Evolutionary conservation across 139 green algal species (phyloP).

Genomic region (Chlamydomonas sphaeroides): DNA sequence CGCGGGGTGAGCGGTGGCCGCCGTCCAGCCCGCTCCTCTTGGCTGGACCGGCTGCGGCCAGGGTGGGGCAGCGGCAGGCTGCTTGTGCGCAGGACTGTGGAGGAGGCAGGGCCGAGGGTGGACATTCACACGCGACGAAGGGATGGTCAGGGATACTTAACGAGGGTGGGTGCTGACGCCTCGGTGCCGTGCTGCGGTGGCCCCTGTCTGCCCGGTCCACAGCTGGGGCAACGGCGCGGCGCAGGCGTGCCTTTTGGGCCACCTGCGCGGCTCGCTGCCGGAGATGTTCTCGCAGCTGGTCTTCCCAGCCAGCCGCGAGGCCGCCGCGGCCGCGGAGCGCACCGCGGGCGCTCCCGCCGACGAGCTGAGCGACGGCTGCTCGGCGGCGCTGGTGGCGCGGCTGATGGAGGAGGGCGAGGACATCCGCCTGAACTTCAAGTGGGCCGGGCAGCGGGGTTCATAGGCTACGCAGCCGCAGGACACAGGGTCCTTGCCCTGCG

Average conservation of each 20-base stretch:
- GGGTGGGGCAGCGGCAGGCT: not conserved
- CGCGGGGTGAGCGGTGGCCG: constrained; percentile 45
- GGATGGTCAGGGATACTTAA: too few species aligned
- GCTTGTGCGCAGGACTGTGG: too few species aligned
- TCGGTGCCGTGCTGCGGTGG: too few species aligned
- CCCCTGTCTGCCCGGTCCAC: too few species aligned
- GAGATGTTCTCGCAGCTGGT: constrained; percentile 13
- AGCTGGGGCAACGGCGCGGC: constrained; percentile 49
- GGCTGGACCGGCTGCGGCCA: too few species aligned
- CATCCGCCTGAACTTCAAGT: constrained; percentile 55
- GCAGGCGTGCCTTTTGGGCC: constrained; percentile 45
- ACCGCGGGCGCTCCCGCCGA: not conserved
- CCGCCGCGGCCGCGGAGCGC: too few species aligned
- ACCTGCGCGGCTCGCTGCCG: constrained; percentile 10
- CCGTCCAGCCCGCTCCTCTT: too few species aligned
- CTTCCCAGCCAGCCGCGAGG: not conserved
- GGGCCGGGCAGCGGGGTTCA: not conserved
- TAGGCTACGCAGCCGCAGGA: too few species aligned
- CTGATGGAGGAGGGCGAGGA: constrained; percentile 61
- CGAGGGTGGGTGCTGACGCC: too few species aligned
- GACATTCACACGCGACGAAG: too few species aligned
- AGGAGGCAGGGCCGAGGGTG: too few species aligned
- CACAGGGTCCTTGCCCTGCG: too few species aligned
- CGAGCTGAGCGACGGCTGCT: constrained; percentile 40
- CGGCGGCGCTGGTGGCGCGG: constrained; percentile 46